Evolutionary conservation across 2,329 filamentous ascomycete genomes (phyloP), one percentile per base, ranked within the genome.

Genomic region (Talaromyces funiculosus): DNA sequence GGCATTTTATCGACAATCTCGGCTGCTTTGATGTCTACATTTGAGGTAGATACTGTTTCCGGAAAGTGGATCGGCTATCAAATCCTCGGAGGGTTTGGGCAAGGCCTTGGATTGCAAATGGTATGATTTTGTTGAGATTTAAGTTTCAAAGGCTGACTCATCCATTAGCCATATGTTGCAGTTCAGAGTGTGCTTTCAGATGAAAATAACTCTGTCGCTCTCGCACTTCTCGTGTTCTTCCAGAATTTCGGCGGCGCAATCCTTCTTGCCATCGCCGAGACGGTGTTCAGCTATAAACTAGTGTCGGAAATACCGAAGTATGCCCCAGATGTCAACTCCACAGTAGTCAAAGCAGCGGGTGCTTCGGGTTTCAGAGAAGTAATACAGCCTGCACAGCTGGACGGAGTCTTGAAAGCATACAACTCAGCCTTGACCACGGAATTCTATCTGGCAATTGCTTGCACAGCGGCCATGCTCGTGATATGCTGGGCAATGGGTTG

Each of bases 401-500:
- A 64, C 0, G 70, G 68, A 0, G 67, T 77, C 5, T 53, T 77
- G 47, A 61, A 59, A 22, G 72, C 72, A 5, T 78, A 77, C 57
- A 45, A 67, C 1, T 64, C 65, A 55, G 68, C 66, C 53, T 55
- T 71, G 2, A 64, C 64, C 16, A 61, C 59, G 16, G 64, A 69
- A 1, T 70, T 71, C 40, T 73, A 72, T 54, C 40, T 72, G 49
- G 53, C 49, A 22, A 61, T 64, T 20, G 67, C 49, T 1, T 43
- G 67, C 14, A 43, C 66, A 3, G 68, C 63, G 56, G 71, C 69
- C 2, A 66, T 70, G 63, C 43, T 47, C 7, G 24, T 47, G 16
- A n/a, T 9, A 5, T 47, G 43, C 14, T 47, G 43, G 43, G 43
- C 12, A n/a, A 47, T 47, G 43, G 43, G 43, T 9, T 47, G 43